Base-by-base conservation (phyloP, 805 yeast genomes). In the Candida qinlingensis region DNA sequence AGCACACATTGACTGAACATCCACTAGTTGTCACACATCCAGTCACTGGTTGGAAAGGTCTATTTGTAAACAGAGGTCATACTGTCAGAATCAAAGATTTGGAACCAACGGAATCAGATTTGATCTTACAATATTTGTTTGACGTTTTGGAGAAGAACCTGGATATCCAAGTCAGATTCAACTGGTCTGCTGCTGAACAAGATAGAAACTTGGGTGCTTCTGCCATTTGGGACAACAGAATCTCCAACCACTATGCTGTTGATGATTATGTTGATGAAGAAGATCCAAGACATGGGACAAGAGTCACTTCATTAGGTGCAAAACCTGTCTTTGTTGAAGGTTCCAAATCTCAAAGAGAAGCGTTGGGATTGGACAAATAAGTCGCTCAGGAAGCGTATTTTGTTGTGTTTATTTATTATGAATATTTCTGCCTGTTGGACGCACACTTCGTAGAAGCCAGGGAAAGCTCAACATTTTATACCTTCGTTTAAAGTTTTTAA, bases 211-310 rank as follows among this genome's bases (percentile, higher is more conserved):
- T 48, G 4, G 51, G 51, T 33, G 74, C 80, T 33, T 68, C 79
- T 39, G 84, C 81, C 11, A 59, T 79, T 37, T 80, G 85, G 85
- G 85, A 80, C 56, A 80, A 80, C 69, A 68, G 85, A 61, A 60
- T 76, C 48, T 69, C 77, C 41, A 72, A 70, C 51, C 85, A 80
- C 62, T 65, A 64, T 53, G 80, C 80, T 11, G 70, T 75, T 31
- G 65, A 71, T 64, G 80, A 75, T 54, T 73, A 73, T 51, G 73
- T 70, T 52, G 66, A 45, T 33, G 46, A 84, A 80, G 84, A 77
- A 56, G 74, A 77, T 43, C 80, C 83, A n/a, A 53, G 80, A 64
- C 83, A 77, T 52, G 83, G 79, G 36, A 73, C 76, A 9, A 74
- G 84, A 56, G 77, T 74, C 33, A 75, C 79, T 1, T 62, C 81